Evolutionary conservation across 2,329 filamentous ascomycete species (phyloP).

Genomic region (Metarhizium album): DNA sequence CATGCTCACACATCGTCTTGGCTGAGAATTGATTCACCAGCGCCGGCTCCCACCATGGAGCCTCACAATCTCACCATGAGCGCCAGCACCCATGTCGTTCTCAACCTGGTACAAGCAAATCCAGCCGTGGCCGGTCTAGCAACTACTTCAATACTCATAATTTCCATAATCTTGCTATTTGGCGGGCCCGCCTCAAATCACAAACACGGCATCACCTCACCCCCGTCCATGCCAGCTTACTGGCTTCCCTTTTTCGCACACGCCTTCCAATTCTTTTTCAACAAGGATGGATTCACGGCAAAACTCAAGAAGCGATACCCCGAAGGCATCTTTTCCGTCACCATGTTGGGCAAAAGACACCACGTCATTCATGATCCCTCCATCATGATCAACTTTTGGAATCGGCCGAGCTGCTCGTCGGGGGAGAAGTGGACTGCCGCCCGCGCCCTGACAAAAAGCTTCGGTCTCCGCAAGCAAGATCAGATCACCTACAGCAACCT

Average conservation of each 20-base stretch:
- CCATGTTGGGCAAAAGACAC: constrained; percentile 21
- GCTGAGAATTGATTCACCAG: background rate
- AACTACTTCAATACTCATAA: constrained; percentile 1
- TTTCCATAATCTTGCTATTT: constrained; percentile 6
- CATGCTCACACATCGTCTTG: background rate
- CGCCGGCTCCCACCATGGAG: background rate
- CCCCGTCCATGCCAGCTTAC: constrained; percentile 19
- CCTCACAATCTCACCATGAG: background rate
- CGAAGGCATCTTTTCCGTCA: constrained; percentile 25
- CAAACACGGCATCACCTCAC: constrained; percentile 7
- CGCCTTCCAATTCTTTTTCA: constrained; percentile 20
- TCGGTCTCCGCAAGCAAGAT: constrained; percentile 20
- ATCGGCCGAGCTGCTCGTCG: constrained; percentile 16
- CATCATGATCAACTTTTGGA: constrained; percentile 18
- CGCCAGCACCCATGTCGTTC: constrained; percentile 1
- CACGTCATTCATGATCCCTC: constrained; percentile 23
- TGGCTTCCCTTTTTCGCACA: constrained; percentile 28
- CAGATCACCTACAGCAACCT: constrained; percentile 21
- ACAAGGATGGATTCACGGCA: constrained; percentile 18
- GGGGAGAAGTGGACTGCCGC: constrained; percentile 14
- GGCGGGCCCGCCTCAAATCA: constrained; percentile 27
- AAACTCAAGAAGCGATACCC: constrained; percentile 20
- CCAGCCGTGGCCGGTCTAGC: background rate
- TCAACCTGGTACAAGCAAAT: background rate
- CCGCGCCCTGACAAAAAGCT: constrained; percentile 20